Percentiles rank a stretch among this genome's conserved stretches.
These are phyloP conservation scores for Creolimax fragrantissima DNA, from an alignment of 78 protist genomes.

Conservation along the genomic window DNA sequence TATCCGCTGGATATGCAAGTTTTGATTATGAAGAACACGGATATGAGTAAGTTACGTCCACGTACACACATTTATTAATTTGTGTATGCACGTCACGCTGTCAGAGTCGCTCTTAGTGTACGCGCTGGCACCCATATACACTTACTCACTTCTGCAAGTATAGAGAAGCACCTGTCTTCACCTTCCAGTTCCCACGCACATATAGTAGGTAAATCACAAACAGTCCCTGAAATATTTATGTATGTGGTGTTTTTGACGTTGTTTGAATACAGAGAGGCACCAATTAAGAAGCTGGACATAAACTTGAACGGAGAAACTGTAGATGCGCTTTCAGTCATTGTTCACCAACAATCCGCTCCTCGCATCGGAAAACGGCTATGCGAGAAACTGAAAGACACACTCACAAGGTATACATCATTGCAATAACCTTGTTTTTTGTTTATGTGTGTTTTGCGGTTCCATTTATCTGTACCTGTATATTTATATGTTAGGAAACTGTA, in stretches of 20 bases:
- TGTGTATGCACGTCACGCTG: not conserved
- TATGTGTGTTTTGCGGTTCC: too few species aligned
- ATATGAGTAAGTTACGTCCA: constrained; percentile 33
- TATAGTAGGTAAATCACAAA: too few species aligned
- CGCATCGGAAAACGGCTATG: not conserved
- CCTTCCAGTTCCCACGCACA: not conserved
- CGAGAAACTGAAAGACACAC: not conserved
- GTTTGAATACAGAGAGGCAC: not conserved
- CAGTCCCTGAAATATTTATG: too few species aligned
- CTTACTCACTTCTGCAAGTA: not conserved
- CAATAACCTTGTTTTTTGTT: too few species aligned
- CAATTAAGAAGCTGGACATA: constrained; percentile 1
- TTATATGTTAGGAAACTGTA: too few species aligned
- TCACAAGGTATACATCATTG: not conserved
- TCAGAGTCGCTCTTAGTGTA: not conserved
- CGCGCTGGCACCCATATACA: not conserved
- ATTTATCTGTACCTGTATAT: too few species aligned
- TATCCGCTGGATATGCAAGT: constrained; percentile 61
- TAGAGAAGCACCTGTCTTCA: not conserved
- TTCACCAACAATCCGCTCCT: not conserved
- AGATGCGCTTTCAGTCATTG: constrained; percentile 60
- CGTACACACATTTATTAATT: constrained; percentile 50
- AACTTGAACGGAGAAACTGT: constrained; percentile 62
- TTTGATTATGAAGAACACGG: constrained; percentile 68
- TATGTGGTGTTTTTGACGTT: too few species aligned